A percentile compares a stretch with the other conserved stretches of the same genome.
Evolutionary conservation across 2,329 filamentous ascomycete species (phyloP).

Genomic region (Colletotrichum coccodes): DNA sequence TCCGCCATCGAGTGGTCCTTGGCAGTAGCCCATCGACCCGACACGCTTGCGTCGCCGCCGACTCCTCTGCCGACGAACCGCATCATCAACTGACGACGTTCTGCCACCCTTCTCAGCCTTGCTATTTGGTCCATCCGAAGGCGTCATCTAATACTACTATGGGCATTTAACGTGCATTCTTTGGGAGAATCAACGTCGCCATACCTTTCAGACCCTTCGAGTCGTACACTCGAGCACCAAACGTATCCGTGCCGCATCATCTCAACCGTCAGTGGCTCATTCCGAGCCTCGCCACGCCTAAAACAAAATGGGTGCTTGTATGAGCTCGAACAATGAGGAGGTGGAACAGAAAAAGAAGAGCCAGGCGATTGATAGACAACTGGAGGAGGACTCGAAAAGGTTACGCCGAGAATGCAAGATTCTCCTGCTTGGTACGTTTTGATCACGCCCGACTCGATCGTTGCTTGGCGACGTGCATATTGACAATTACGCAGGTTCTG

Average conservation of each 20-base stretch:
- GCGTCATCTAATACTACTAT: conserved; percentile 16
- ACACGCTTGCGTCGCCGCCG: conserved; percentile 17
- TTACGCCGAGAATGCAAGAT: conserved; percentile 99
- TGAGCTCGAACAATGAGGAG: conserved; percentile 89
- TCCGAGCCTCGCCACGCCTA: background rate
- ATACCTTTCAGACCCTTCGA: background rate
- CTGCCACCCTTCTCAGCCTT: background rate
- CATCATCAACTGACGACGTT: background rate
- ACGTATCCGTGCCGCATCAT: background rate
- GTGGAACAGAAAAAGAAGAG: conserved; percentile 95
- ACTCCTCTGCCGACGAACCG: conserved; percentile 14
- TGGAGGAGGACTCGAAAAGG: conserved; percentile 94
- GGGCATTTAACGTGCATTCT: conserved; percentile 28
- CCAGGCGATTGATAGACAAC: conserved; percentile 91
- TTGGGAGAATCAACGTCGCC: background rate
- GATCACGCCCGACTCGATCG: background rate
- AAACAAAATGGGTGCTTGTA: conserved; percentile 90
- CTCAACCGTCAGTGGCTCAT: background rate
- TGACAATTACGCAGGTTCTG: conserved; percentile 74
- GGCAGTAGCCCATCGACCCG: background rate
- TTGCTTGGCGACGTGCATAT: background rate
- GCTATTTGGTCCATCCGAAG: background rate
- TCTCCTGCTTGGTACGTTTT: conserved; percentile 82
- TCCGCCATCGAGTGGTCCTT: background rate
- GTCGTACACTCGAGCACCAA: conserved; percentile 7